These are phyloP conservation scores for Rhodotorula diobovata DNA, from an alignment of 768 basidiomycete genomes.

Conservation along the genomic window DNA sequence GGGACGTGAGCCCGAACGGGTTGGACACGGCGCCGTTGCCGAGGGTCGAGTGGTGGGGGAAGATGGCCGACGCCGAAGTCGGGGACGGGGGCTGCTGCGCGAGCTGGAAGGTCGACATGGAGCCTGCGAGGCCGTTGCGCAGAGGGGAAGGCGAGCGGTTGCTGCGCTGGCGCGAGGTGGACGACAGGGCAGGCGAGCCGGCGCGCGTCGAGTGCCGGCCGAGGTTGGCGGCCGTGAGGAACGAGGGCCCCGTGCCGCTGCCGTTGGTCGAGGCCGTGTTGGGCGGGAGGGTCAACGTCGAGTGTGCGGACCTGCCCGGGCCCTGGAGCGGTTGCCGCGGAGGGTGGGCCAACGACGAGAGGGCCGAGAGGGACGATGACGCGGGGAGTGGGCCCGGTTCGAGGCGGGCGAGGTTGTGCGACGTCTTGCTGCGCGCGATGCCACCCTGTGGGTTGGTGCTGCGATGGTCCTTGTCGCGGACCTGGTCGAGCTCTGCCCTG, in stretches of 20 bases:
- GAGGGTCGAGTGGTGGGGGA: slow-evolving; percentile 1
- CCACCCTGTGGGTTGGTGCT: not conserved
- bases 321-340: not conserved
- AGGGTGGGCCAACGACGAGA: slow-evolving; percentile 1
- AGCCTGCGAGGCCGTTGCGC: slow-evolving; percentile 27
- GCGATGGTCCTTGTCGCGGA: not conserved
- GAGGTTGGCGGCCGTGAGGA: slow-evolving; percentile 27
- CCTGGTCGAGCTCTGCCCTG: slow-evolving; percentile 23
- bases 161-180: not conserved
- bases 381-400: slow-evolving; percentile 3
- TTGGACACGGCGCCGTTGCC: slow-evolving; percentile 20
- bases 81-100: slow-evolving; percentile 15
- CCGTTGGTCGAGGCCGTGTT: not conserved
- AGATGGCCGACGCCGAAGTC: not conserved
- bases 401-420: slow-evolving; percentile 3
- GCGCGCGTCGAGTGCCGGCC: slow-evolving; percentile 18
- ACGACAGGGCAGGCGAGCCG: slow-evolving; percentile 26
- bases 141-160: slow-evolving; percentile 25
- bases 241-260: not conserved
- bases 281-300: slow-evolving; percentile 20
- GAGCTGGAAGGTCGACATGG: slow-evolving; percentile 36
- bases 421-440: slow-evolving; percentile 24
- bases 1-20: slow-evolving; percentile 28
- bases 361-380: slow-evolving; percentile 30
- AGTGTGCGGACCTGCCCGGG: slow-evolving; percentile 22